Conservation (phyloP, 352 stramenopile species). For the Phytophthora pseudosyringae region DNA sequence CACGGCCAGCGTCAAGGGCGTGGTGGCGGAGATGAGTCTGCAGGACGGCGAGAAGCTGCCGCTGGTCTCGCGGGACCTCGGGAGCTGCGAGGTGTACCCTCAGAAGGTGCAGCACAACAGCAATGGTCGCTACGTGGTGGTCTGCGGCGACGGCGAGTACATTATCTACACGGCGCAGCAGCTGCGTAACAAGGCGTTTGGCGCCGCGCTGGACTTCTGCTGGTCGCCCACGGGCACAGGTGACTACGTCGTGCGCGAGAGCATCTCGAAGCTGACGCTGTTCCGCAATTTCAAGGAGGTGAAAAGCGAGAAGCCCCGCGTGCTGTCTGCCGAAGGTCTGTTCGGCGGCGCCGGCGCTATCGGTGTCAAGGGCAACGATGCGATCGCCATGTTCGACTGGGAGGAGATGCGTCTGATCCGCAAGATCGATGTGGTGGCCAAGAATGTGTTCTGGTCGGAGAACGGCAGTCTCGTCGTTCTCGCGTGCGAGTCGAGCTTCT, state of each 20-base stretch:
- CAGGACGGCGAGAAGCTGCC: slow-evolving; percentile 92
- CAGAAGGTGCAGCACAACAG: slow-evolving; percentile 98
- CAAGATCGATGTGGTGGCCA: slow-evolving; percentile 98
- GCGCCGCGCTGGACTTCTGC: slow-evolving; percentile 97
- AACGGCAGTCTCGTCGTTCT: slow-evolving; percentile 96
- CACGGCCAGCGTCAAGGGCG: slow-evolving; percentile 93
- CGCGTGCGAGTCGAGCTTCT: slow-evolving; percentile 95
- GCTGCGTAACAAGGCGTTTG: slow-evolving; percentile 96
- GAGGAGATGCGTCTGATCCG: slow-evolving; percentile 97
- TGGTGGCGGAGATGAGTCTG: slow-evolving; percentile 74
- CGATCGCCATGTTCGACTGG: slow-evolving; percentile 99
- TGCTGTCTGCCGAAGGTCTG: slow-evolving; percentile 94
- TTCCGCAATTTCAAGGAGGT: slow-evolving; percentile 99
- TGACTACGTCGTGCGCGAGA: slow-evolving; percentile 99
- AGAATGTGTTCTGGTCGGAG: slow-evolving; percentile 98
- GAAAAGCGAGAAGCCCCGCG: slow-evolving; percentile 93
- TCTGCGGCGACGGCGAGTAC: slow-evolving; percentile 99
- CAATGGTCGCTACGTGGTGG: slow-evolving; percentile 98
- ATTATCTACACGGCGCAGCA: slow-evolving; percentile 99
- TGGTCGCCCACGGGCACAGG: slow-evolving; percentile 97
- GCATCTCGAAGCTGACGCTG: slow-evolving; percentile 95
- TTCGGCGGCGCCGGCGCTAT: slow-evolving; percentile 96
- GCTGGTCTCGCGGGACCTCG: slow-evolving; percentile 92
- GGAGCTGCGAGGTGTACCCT: slow-evolving; percentile 98
- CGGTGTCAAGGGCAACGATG: slow-evolving; percentile 96